A percentile compares a stretch with the other conserved stretches of the same genome.
Evolutionary conservation across 163 green algal genomes (phyloP).

Genomic region (Scenedesmus sp.): DNA sequence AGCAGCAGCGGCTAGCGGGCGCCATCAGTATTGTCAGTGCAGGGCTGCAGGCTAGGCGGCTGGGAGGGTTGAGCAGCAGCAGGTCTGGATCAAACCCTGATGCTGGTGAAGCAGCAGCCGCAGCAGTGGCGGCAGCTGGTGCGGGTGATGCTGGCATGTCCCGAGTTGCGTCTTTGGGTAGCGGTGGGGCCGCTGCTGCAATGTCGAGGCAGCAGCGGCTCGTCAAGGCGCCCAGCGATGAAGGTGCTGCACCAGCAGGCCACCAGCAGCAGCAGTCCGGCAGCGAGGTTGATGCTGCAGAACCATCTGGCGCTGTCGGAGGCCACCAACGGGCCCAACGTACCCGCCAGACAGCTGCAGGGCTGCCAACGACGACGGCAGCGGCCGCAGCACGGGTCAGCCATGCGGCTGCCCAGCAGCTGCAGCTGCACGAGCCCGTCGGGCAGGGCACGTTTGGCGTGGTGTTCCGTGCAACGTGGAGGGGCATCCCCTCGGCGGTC

Average conservation of each 20-base stretch:
- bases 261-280: background rate
- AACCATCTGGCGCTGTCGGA: background rate
- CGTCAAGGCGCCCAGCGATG: too few species aligned
- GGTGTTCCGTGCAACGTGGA: conserved; percentile 54
- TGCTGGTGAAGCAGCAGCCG: too few species aligned
- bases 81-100: too few species aligned
- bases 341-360: too few species aligned
- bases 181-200: background rate
- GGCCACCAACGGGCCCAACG: too few species aligned
- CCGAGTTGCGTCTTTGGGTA: background rate
- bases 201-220: background rate
- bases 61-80: too few species aligned
- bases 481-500: conserved; percentile 56
- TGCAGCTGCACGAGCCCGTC: conserved; percentile 56
- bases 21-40: conserved; percentile 2
- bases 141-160: too few species aligned
- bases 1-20: background rate
- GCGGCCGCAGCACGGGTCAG: background rate
- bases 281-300: background rate
- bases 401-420: conserved; percentile 8
- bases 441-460: conserved; percentile 53
- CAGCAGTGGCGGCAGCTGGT: too few species aligned
- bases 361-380: background rate
- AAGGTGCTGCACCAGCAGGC: too few species aligned
- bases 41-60: background rate